Evolutionary conservation across 2,329 filamentous ascomycete genomes (phyloP).

Genomic region (Pseudocercospora eumusae): DNA sequence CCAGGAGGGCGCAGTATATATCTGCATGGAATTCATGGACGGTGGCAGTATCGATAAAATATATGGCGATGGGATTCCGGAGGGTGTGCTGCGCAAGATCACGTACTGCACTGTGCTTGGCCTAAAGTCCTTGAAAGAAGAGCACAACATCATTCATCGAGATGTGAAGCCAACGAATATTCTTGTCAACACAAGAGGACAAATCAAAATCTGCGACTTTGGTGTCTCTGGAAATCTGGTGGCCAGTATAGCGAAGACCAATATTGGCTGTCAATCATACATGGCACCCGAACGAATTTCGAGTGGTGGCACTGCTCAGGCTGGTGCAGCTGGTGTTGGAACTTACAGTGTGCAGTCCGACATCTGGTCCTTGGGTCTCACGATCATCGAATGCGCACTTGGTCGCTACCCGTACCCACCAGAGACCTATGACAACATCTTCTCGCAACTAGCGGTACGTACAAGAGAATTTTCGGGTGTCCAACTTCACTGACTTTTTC

Average conservation of each 20-base stretch:
- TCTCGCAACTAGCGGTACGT: constrained; percentile 93
- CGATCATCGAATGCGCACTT: constrained; percentile 93
- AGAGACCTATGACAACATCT: constrained; percentile 97
- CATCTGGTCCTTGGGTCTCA: constrained; percentile 93
- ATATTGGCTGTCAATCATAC: constrained; percentile 98
- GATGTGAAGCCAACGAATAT: constrained; percentile 99
- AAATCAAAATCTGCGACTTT: constrained; percentile 98
- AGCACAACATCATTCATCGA: constrained; percentile 98
- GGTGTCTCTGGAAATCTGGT: constrained; percentile 96
- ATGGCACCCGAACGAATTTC: constrained; percentile 98
- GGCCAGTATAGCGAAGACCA: constrained; percentile 96
- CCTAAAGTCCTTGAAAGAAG: constrained; percentile 89
- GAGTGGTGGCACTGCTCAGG: constrained; percentile 74
- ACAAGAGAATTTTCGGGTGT: constrained; percentile 10
- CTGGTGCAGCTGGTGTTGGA: constrained; percentile 69
- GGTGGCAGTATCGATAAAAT: constrained; percentile 96
- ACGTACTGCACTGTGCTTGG: constrained; percentile 87
- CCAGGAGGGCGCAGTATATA: constrained; percentile 97
- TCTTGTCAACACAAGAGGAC: constrained; percentile 81
- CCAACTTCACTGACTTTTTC: constrained; percentile 16
- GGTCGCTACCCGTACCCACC: constrained; percentile 95
- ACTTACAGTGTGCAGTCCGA: constrained; percentile 98
- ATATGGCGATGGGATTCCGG: constrained; percentile 86
- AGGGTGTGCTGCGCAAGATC: constrained; percentile 84
- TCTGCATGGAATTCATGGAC: constrained; percentile 99